A percentile compares a stretch with the other conserved stretches of the same genome.
These are phyloP conservation scores for Dryadomyces quercivorus DNA, from an alignment of 2,329 filamentous ascomycete genomes.

Conservation along the genomic window DNA sequence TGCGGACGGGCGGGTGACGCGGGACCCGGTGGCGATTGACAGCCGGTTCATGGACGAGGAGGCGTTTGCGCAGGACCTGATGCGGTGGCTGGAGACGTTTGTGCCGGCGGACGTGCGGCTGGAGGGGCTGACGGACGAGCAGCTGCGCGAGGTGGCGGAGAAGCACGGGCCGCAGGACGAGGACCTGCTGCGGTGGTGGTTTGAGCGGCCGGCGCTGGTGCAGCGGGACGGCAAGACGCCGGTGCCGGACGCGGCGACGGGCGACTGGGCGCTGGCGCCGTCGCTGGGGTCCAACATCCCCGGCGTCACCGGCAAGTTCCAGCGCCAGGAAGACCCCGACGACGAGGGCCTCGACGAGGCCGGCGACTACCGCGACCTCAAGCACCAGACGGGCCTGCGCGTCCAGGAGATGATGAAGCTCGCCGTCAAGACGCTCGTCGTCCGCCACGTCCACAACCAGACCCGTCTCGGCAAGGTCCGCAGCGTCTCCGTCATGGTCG, in stretches of 20 bases:
- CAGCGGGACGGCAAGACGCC: slow-evolving; percentile 16
- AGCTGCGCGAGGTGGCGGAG: slow-evolving; percentile 17
- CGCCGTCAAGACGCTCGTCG: slow-evolving; percentile 60
- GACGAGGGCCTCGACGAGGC: slow-evolving; percentile 38
- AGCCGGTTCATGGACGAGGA: slow-evolving; percentile 48
- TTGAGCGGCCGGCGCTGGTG: slow-evolving; percentile 24
- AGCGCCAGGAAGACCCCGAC: slow-evolving; percentile 32
- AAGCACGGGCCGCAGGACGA: slow-evolving; percentile 17
- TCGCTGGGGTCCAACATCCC: slow-evolving; percentile 39
- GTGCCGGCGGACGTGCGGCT: slow-evolving; percentile 17
- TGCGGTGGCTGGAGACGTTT: slow-evolving; percentile 28
- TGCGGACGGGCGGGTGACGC: background rate
- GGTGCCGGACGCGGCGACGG: slow-evolving; percentile 11
- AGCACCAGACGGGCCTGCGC: slow-evolving; percentile 41
- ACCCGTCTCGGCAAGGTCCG: slow-evolving; percentile 90
- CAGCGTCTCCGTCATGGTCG: slow-evolving; percentile 60
- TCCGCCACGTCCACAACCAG: slow-evolving; percentile 73
- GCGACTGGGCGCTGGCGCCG: slow-evolving; percentile 33
- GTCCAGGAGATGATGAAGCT: slow-evolving; percentile 41
- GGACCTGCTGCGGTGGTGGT: slow-evolving; percentile 20
- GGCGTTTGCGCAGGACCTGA: slow-evolving; percentile 49
- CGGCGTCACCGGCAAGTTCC: slow-evolving; percentile 40
- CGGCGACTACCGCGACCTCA: slow-evolving; percentile 38
- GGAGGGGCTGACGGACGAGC: slow-evolving; percentile 13
- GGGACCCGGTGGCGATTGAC: slow-evolving; percentile 22